Conservation (phyloP, 371 early-diverging fungal genomes). For the Umbelopsis sp. region DNA sequence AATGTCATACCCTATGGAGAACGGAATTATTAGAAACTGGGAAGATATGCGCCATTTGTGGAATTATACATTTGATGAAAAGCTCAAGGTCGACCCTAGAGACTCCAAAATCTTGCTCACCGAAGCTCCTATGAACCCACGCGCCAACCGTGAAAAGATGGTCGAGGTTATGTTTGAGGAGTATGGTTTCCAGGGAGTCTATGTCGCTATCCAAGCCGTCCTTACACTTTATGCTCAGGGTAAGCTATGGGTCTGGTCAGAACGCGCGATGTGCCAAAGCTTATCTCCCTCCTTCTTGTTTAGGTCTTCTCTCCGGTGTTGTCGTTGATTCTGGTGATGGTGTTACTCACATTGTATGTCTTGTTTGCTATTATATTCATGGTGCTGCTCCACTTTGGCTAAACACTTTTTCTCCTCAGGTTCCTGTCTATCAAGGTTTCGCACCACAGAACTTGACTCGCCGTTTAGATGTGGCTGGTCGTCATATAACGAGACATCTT, state of each 20-base stretch:
- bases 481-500: constrained; percentile 95
- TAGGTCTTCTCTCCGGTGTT: constrained; percentile 93
- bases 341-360: constrained; percentile 91
- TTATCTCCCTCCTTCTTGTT: not conserved
- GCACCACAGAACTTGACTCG: constrained; percentile 90
- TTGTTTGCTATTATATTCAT: not conserved
- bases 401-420: constrained; percentile 27
- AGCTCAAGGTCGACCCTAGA: constrained; percentile 83
- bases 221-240: constrained; percentile 97
- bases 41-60: constrained; percentile 97
- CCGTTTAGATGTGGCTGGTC: constrained; percentile 95
- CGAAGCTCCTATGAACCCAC: constrained; percentile 96
- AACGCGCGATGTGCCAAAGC: not conserved
- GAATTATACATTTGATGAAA: constrained; percentile 96
- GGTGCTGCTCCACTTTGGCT: not conserved
- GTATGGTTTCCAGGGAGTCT: constrained; percentile 91
- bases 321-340: constrained; percentile 98
- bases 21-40: constrained; percentile 98
- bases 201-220: constrained; percentile 97
- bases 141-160: constrained; percentile 91
- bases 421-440: constrained; percentile 96
- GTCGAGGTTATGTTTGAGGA: constrained; percentile 94
- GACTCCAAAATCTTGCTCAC: constrained; percentile 94
- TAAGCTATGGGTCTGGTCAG: constrained; percentile 27
- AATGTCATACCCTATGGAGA: constrained; percentile 98